Base-by-base conservation (phyloP, 306 rosid genomes). In the Cucurbita argyrosperma region DNA sequence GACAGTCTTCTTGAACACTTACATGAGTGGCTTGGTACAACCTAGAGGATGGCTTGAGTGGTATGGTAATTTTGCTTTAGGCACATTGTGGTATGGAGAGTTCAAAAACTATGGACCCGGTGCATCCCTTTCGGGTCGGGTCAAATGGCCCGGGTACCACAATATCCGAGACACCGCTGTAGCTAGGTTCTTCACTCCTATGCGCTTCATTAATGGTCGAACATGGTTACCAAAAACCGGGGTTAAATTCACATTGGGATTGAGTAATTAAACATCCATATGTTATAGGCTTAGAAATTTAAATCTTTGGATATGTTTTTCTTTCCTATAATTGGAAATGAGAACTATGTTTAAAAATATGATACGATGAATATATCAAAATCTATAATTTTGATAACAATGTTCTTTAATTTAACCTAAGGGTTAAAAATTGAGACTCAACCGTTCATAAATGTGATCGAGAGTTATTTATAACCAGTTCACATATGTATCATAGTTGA, bases 11-110 rank as follows among this genome's bases (percentile, higher is more conserved):
- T 67, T 87, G 84, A 75, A 89, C 43, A 67, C 77, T 75, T 87
- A 74, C 56, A 75, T 83, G 82, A 87, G 83, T 59, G 81, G 80
- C 8, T 39, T 86, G 12, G 76, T 84, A 49, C 88, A 88, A 71
- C 78, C 84, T 0, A 80, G 76, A 43, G 94, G 94, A n/a, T 88
- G 90, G 94, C 66, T 16, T 0, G 85, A 83, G 76, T 86, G 89
- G 90, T 70, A 62, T 10, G 83, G 80, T 49, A 82, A 78, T 43
- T 86, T 81, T 82, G 89, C 79, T 7, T 76, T 86, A 4, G 68
- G 68, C 14, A 86, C 94, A 12, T 8, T 86, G 79, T 88, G 81
- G 75, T 88, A 83, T 65, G 90, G 84, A 0, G 94, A 88, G 62
- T 86, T 43, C 64, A 80, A 43, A 61, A 86, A 84, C 61, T 67